Percentiles rank a stretch among this genome's conserved stretches.
These are phyloP conservation scores for Citrus maxima DNA, from an alignment of 345 rosid genomes.

Conservation along the genomic window DNA sequence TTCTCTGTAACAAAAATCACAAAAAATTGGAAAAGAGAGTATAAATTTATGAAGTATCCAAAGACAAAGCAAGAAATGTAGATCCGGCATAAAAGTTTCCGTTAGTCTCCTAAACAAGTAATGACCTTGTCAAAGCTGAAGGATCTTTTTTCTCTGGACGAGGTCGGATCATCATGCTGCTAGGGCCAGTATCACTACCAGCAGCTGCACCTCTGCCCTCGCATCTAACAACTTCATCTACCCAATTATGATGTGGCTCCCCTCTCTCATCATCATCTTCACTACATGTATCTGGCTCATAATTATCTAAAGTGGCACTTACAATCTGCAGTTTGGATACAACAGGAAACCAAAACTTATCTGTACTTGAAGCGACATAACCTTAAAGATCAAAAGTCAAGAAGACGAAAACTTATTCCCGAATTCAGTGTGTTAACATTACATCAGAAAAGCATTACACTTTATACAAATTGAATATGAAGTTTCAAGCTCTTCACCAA, in stretches of 20 bases:
- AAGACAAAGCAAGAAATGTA: neutral
- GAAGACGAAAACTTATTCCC: neutral
- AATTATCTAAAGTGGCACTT: constrained; percentile 73
- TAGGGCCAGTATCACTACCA: constrained; percentile 46
- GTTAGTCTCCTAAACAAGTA: neutral
- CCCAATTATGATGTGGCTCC: constrained; percentile 81
- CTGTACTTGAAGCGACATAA: neutral
- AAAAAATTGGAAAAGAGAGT: neutral
- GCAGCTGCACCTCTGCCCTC: constrained; percentile 64
- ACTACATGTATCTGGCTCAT: constrained; percentile 44
- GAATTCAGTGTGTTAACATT: neutral
- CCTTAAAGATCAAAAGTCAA: neutral
- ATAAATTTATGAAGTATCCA: neutral
- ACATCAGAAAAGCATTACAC: neutral
- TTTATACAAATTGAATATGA: neutral
- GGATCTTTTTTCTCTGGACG: constrained; percentile 77
- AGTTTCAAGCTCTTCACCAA: neutral
- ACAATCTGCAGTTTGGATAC: constrained; percentile 54
- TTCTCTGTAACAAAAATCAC: constrained; percentile 51
- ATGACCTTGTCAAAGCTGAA: constrained; percentile 70
- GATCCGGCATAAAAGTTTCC: neutral
- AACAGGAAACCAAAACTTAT: neutral
- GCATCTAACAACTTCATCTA: constrained; percentile 88
- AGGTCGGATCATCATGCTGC: constrained; percentile 49
- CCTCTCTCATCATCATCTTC: constrained; percentile 54